Evolutionary conservation across 148 eudicot species (phyloP), one percentile per base, ranked within the genome.

Genomic region (Vaccinium corymbosum): DNA sequence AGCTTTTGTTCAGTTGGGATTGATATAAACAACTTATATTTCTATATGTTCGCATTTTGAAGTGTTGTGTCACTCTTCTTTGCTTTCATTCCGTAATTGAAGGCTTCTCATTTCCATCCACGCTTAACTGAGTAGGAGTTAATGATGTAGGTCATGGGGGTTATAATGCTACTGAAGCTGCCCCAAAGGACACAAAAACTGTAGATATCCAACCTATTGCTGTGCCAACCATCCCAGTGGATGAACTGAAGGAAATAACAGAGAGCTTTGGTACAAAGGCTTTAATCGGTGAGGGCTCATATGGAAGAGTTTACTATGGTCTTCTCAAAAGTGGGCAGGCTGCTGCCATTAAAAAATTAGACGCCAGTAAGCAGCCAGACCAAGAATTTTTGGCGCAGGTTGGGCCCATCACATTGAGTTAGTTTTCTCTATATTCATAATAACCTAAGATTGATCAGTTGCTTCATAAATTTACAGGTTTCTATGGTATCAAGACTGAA

Each of bases 341-440:
- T 7, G 91, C 92, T 27, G 94, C 97, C 52, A 84, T 93, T 17
- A 93, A 92, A 50, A 92, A 92, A 83, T 86, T 93, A 61, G 94
- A 93, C 83, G 87, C 93, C 74, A 89, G 91, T 85, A 93, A 92
- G 87, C 92, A 92, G 88, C 93, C 94, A 25, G 97, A 92, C 70
- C 87, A 90, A 51, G 94, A 91, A 77, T 88, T 93, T 85, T 85
- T 93, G 72, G 93, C 88, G 48, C 93, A 93, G 97, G 97, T 91
- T 49, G 29, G 35, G 35, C 35, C 25, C 16, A 3, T 66, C 66
- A 79, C 14, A 55, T 55, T 42, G 13, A 10, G 55, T 25, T 14
- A 38, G 56, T 20, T 38, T 7, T 27, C 20, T 53, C 22, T 55
- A 27, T 29, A 50, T 8, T 20, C 29, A 19, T 16, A 27, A 66